A percentile compares a stretch with the other conserved stretches of the same genome.
Conservation (phyloP, 2,329 filamentous ascomycete genomes). For the Cladosporium sp. region DNA sequence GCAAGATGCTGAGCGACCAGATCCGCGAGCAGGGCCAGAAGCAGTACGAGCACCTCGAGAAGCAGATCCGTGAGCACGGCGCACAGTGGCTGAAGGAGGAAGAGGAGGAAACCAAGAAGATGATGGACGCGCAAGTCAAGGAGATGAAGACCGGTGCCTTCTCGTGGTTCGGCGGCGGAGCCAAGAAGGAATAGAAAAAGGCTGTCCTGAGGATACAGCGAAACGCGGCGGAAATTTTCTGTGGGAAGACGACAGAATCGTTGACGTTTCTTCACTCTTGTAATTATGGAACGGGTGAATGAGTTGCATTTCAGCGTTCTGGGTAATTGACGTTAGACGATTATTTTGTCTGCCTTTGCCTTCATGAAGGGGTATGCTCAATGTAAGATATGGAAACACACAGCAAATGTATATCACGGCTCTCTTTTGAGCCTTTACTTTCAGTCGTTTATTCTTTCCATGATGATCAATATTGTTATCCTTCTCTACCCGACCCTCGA, state of each 20-base stretch:
- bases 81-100: slow-evolving; percentile 96
- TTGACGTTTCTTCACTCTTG: slow-evolving; percentile 9
- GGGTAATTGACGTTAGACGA: slow-evolving; percentile 1
- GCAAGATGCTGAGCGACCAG: slow-evolving; percentile 96
- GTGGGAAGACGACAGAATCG: background rate
- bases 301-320: slow-evolving; percentile 11
- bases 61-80: slow-evolving; percentile 88
- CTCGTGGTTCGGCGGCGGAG: slow-evolving; percentile 51
- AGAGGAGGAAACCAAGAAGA: slow-evolving; percentile 81
- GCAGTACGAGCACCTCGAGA: slow-evolving; percentile 85
- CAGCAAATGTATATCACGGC: slow-evolving; percentile 15
- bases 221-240: background rate
- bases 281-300: slow-evolving; percentile 8
- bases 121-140: slow-evolving; percentile 86
- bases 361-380: background rate
- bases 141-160: slow-evolving; percentile 82
- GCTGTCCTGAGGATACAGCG: background rate
- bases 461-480: background rate
- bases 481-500: background rate
- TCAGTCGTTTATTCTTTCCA: background rate
- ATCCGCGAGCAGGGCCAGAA: slow-evolving; percentile 87
- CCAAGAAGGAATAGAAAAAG: slow-evolving; percentile 24
- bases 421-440: background rate
- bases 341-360: background rate
- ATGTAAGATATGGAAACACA: slow-evolving; percentile 14